Base-by-base conservation (phyloP, 257 asterid genomes). In the Solanum medicagineum region DNA sequence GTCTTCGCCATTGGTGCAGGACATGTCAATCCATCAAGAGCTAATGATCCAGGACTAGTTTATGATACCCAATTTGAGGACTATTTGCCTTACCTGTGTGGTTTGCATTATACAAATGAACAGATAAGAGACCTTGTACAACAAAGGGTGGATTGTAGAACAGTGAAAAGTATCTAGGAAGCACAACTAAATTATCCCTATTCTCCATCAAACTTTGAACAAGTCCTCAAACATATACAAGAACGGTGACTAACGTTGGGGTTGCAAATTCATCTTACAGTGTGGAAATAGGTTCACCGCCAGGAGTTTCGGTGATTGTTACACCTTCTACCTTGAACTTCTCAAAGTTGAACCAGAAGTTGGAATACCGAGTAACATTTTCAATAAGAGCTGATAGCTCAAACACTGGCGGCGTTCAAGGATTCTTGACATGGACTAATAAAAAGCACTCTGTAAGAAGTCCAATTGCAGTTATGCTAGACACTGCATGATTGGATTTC, bases 1-100 rank as follows among this genome's bases (percentile, higher is more conserved):
- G 7, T 86, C 10, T 91, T 84, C 1, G 87, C 93, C 68, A 79
- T 82, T 4, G 92, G 95, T 9, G 68, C 94, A 3, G 94, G 94
- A 66, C 93, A 92, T 15, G 90, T 89, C 20, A 91, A 90, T 47
- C 92, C 92, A 2, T 81, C 91, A 1, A 87, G 54, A 75, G 92
- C 92, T 3, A 87, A 66, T 19, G 87, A 91, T 74, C 95, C 93
- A 1, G 95, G 95, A 22, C 88, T 92, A 12, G 59, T 92, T 8
- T 92, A 90, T 32, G 93, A 93, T 74, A 84, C 85, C 32, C 55
- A 62, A 17, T 88, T 91, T 2, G 10, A 87, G 11, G 95, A 93
- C 20, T 92, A 92, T 83, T 26, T 88, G 1, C 89, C 91, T 7
- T 92, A 90, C n/a, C 26, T 91, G 19, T 92, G 95, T 16, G 91